Base-by-base conservation (phyloP, 768 basidiomycete species). In the Calocybe gangraenosa region DNA sequence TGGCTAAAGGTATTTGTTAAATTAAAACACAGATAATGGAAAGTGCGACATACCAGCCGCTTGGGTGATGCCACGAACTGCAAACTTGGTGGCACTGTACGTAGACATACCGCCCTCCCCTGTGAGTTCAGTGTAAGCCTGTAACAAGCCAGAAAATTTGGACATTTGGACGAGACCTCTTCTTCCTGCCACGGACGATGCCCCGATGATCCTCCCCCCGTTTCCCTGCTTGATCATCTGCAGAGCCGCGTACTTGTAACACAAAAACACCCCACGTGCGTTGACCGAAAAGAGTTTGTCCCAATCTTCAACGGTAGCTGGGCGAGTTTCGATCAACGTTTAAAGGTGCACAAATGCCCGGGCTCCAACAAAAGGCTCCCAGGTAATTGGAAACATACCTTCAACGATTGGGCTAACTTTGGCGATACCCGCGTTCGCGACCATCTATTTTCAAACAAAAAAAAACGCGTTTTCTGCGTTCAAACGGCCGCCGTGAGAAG, bases 81-180 rank as follows among this genome's bases (percentile, higher is more conserved):
- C 70, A 48, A 73, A 71, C 55, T 74, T 72, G 2, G 65, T 65
- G 0, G 63, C 50, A 39, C 61, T 58, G 40, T 73, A 73, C 4
- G 63, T 58, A 1, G 37, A 48, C 31, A 50, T 37, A 19, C 38
- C 17, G 8, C 25, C 39, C 40, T 47, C 41, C 10, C 49, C 55
- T 54, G 32, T 2, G 30, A 34, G n/a, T 33, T 10, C 21, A 20
- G 23, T 22, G 17, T 7, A 4, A 28, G 25, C 11, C 25, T n/a
- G n/a, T n/a, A n/a, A n/a, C n/a, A n/a, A 15, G 17, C 6, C 13
- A 3, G 1, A 42, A 37, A 1, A 15, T 22, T n/a, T 18, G 14
- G 20, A 15, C 7, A 18, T 19, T 14, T 28, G 10, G 31, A 30
- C 4, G 9, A 32, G 20, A 62, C 69, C 70, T 62, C 36, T 34